These are phyloP conservation scores for Brassica napus DNA, from an alignment of 345 rosid species.

Conservation along the genomic window DNA sequence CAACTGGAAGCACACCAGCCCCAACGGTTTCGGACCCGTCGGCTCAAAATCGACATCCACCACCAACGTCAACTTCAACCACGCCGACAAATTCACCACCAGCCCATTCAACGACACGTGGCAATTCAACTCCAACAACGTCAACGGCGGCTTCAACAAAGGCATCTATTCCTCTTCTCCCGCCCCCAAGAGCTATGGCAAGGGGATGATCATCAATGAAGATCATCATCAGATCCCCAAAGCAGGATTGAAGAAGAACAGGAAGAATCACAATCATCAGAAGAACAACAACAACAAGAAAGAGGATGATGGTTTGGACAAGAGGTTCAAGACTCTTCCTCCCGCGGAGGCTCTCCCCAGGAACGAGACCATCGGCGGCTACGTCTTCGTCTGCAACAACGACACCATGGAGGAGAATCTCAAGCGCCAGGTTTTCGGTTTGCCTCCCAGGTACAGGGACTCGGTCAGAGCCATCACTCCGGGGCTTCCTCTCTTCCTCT, in stretches of 20 bases:
- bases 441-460: constrained; percentile 95
- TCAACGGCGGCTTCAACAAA: constrained; percentile 72
- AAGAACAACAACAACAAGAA: constrained; percentile 6
- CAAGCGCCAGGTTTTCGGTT: constrained; percentile 84
- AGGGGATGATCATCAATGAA: constrained; percentile 49
- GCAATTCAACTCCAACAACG: constrained; percentile 44
- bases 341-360: constrained; percentile 88
- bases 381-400: constrained; percentile 97
- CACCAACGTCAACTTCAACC: constrained; percentile 3
- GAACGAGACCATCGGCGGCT: constrained; percentile 90
- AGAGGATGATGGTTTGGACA: constrained; percentile 47
- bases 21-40: constrained; percentile 31
- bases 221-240: constrained; percentile 39
- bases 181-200: constrained; percentile 27
- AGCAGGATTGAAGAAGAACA: constrained; percentile 48
- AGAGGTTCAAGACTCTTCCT: constrained; percentile 97
- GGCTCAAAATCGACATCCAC: constrained; percentile 28
- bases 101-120: constrained; percentile 35
- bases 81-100: constrained; percentile 17
- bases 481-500: constrained; percentile 93
- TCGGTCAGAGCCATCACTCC: constrained; percentile 96
- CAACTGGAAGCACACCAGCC: constrained; percentile 29
- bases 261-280: constrained; percentile 47
- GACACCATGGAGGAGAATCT: constrained; percentile 98
- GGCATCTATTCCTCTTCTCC: constrained; percentile 49